Percentiles rank a stretch among this genome's conserved stretches.
These are phyloP conservation scores for Populus hybrid DNA, from an alignment of 441 rosid species.

Conservation along the genomic window DNA sequence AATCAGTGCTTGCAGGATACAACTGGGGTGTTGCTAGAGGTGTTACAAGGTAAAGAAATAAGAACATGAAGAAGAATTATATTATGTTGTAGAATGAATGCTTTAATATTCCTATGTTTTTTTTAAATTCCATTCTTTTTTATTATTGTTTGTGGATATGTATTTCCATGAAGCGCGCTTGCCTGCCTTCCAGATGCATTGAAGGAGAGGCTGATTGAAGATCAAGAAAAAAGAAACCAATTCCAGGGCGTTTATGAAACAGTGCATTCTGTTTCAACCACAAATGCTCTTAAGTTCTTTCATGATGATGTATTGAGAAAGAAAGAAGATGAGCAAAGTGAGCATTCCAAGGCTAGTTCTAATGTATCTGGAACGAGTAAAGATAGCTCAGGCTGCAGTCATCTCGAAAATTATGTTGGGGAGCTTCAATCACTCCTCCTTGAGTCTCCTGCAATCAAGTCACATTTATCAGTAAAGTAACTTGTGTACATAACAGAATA, in stretches of 20 bases:
- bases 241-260: conserved; percentile 43
- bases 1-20: conserved; percentile 60
- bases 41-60: conserved; percentile 52
- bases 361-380: conserved; percentile 13
- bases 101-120: not conserved
- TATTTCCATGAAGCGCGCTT: conserved; percentile 41
- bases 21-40: conserved; percentile 79
- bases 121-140: not conserved
- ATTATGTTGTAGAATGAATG: not conserved
- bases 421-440: conserved; percentile 55
- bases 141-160: not conserved
- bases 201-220: conserved; percentile 44
- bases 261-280: conserved; percentile 48
- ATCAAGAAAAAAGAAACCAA: conserved; percentile 45
- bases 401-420: conserved; percentile 32
- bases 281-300: conserved; percentile 53
- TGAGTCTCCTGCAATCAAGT: conserved; percentile 48
- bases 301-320: conserved; percentile 32
- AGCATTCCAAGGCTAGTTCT: conserved; percentile 24
- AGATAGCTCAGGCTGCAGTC: conserved; percentile 19
- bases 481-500: not conserved
- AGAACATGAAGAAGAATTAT: not conserved
- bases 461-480: conserved; percentile 20
- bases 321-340: conserved; percentile 32
- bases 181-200: conserved; percentile 57